Evolutionary conservation across 2,329 filamentous ascomycete genomes (phyloP), one percentile per base, ranked within the genome.

Genomic region (Fusarium zealandicum): DNA sequence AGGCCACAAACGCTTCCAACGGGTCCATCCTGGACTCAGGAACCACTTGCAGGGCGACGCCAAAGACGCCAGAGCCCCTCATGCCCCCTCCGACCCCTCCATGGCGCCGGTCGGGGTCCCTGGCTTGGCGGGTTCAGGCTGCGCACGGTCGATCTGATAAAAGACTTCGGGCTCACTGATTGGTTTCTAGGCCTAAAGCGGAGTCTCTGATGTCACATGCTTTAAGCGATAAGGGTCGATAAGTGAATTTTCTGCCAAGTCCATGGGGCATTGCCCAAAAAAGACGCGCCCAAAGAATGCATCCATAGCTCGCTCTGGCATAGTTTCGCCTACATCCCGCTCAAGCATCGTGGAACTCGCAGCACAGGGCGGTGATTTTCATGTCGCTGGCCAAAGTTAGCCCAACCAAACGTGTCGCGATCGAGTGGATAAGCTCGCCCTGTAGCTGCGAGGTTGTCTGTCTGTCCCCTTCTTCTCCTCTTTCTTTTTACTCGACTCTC

Each of bases 111-210:
- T 54, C 25, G 18, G 22, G 40, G 49, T 47, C 51, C 41, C 46
- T 51, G 52, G 33, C 35, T 50, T 44, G 36, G 18, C 33, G 18
- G 27, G 30, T 38, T 41, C 18, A 40, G 47, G 31, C 40, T 20
- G 54, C 42, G 65, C 63, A 65, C 59, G 50, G 53, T 54, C 63
- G 63, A 67, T 67, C 65, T 57, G 65, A 67, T 67, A 67, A 68
- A 37, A 20, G 6, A 45, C 6, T 1, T 3, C 18, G 9, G 10
- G 8, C 13, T 18, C 1, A 50, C 35, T 25, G 22, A 31, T 31
- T 31, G 28, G 28, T 13, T 31, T n/a, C 4, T n/a, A 5, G 28
- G 11, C 28, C 13, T 4, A 31, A 31, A 31, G 28, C 13, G 28
- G 28, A 31, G 28, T 12, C 14, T 10, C 35, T 54, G 58, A 61